Evolutionary conservation across 106 monocot genomes (phyloP), one percentile per base, ranked within the genome.

Genomic region (Xerophyta viscosa): DNA sequence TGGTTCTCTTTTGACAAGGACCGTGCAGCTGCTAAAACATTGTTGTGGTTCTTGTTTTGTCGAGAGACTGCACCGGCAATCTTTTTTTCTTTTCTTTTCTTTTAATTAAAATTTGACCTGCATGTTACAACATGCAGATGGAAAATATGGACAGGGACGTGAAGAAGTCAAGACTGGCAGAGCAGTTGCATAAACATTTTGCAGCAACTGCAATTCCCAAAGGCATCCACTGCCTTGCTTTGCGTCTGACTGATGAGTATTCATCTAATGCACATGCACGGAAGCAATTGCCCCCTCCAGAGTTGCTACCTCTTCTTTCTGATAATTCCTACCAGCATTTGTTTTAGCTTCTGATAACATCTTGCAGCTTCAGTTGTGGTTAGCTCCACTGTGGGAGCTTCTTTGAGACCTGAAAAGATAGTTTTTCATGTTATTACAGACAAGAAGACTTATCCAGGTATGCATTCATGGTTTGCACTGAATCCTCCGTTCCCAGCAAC

Each of bases 381-480:
- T 3, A 69, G 48, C 23, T 93, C 93, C 41, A 64, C 71, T 36
- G 70, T 88, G 31, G 67, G 29, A 18, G 77, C 83, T 71, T 83
- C 80, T 49, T 60, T 62, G 29, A 62, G 59, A 53, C 80, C 93
- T 48, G 77, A 81, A 30, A 88, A 67, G 48, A 63, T 93, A 24
- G 84, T 93, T 20, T 87, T 93, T 42, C 93, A 93, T 77, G 80
- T 93, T n/a, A 93, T 93, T 37, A 93, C 93, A 41, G 93, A 93
- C 56, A 93, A 93, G 67, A 93, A 93, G 56, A 93, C 93, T 6
- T 93, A 84, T 67, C 80, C 93, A 29, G 93, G 68, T 10, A 87
- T 93, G 93, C 93, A 93, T 72, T 83, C 93, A 13, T 93, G 93
- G 93, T 93, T 87, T 71, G 87, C 93, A 22, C 62, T 93, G 60